These are phyloP conservation scores for Bertia moriformis DNA, from an alignment of 2,329 filamentous ascomycete genomes.

Conservation along the genomic window DNA sequence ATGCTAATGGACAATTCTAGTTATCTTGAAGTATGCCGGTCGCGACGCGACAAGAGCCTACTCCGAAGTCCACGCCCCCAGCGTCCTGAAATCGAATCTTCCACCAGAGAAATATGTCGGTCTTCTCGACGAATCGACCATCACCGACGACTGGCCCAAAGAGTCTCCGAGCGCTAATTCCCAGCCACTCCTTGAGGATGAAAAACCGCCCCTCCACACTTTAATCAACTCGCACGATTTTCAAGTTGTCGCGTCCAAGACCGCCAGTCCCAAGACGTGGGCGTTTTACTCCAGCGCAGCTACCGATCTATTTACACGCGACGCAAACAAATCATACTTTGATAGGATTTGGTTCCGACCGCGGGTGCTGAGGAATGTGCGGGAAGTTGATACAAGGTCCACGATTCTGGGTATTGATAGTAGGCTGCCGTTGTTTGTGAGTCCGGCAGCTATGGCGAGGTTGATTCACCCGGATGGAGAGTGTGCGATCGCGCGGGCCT, in stretches of 20 bases:
- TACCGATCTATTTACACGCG: slow-evolving; percentile 32
- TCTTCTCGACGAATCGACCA: slow-evolving; percentile 26
- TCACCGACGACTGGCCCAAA: slow-evolving; percentile 8
- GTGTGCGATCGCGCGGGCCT: slow-evolving; percentile 30
- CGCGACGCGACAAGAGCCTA: slow-evolving; percentile 37
- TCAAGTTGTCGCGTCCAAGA: slow-evolving; percentile 26
- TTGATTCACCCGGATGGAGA: slow-evolving; percentile 36
- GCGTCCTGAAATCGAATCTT: slow-evolving; percentile 22
- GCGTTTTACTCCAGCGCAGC: slow-evolving; percentile 39
- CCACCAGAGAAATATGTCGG: slow-evolving; percentile 31
- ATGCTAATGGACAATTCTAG: slow-evolving; percentile 7
- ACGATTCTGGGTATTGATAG: slow-evolving; percentile 24
- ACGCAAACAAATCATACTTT: slow-evolving; percentile 30
- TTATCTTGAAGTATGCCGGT: slow-evolving; percentile 34
- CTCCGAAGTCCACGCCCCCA: slow-evolving; percentile 30
- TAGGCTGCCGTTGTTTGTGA: slow-evolving; percentile 30
- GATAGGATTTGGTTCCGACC: slow-evolving; percentile 35
- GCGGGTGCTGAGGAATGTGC: slow-evolving; percentile 30
- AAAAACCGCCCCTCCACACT: slow-evolving; percentile 25
- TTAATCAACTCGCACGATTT: slow-evolving; percentile 35
- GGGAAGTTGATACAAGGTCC: slow-evolving; percentile 19
- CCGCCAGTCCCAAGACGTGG: slow-evolving; percentile 30
- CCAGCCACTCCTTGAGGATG: slow-evolving; percentile 10
- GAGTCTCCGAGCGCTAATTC: slow-evolving; percentile 5
- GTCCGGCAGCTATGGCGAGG: slow-evolving; percentile 32